Base-by-base conservation (phyloP, 768 basidiomycete species). In the Hortiboletus flavorubellus region DNA sequence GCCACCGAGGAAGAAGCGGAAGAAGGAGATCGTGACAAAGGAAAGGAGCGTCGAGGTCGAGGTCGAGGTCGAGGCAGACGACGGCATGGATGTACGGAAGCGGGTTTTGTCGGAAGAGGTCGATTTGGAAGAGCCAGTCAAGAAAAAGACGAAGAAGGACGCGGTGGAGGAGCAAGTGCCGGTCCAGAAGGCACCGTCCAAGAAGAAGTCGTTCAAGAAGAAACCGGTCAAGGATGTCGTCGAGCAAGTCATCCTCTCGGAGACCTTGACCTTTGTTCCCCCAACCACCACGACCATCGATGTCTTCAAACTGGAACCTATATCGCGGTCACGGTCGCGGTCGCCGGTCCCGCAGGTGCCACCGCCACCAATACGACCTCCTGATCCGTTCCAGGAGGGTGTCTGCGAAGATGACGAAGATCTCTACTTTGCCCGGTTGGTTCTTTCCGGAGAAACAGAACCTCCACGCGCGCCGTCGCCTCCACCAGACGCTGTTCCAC, bases 351-450 rank as follows among this genome's bases (percentile, higher is more conserved):
- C 80, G 1, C 64, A 61, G 18, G 68, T 67, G 7, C 59, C 71
- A 5, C 74, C 68, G 2, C 78, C 78, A 9, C 79, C 80, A 6
- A 64, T 63, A 48, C 76, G 76, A 1, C 81, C 80, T 14, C 78
- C 78, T 14, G 81, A 89, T 66, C 79, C 79, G 1, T 67, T 85
- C 34, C 72, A 72, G 3, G 71, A 76, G 31, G 88, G 81, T 3
- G 62, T 91, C 12, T 88, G 88, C 59, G 80, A 85, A 37, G 94
- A 96, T 67, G 93, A 95, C 61, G 94, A 97, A 68, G 94, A 97
- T 67, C 68, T 90, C 15, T 96, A 88, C 72, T 93, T 86, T 70
- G 78, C 84, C 51, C 85, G 81, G 58, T 52, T 67, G 49, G 67
- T 55, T 37, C 64, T 66, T 46, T 68, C 66, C 5, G 64, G 67